Conservation (phyloP, 345 rosid genomes). For the Euphorbia tirucalli region DNA sequence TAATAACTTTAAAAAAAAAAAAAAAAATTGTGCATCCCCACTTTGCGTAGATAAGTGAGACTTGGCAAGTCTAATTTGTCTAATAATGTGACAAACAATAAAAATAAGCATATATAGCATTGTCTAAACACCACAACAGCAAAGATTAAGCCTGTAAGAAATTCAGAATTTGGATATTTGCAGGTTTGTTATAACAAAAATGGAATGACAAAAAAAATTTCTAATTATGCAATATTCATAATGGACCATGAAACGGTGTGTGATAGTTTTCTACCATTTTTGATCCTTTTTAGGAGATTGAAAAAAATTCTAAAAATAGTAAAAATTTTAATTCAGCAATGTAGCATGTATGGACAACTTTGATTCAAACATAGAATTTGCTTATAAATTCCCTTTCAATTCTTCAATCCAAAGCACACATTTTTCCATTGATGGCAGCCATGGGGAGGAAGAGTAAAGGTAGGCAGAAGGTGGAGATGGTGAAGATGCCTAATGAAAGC, state of each 20-base stretch:
- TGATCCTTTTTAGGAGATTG: not conserved
- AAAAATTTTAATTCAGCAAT: slow-evolving; percentile 14
- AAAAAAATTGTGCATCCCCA: not conserved
- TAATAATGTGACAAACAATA: not conserved
- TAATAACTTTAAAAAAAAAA: not conserved
- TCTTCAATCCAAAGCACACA: not conserved
- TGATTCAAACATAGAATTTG: not conserved
- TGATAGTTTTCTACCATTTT: slow-evolving; percentile 12
- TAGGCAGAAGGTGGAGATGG: slow-evolving; percentile 31
- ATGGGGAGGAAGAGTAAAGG: slow-evolving; percentile 24
- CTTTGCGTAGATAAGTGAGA: not conserved
- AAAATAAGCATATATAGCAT: not conserved
- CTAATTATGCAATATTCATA: not conserved
- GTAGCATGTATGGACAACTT: slow-evolving; percentile 7
- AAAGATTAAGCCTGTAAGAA: not conserved
- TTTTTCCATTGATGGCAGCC: no score
- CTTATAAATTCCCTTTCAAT: slow-evolving; percentile 7
- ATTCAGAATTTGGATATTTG: no score
- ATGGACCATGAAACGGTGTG: not conserved
- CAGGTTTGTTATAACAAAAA: no score
- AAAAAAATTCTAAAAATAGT: slow-evolving; percentile 16
- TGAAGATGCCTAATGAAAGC: slow-evolving; percentile 29
- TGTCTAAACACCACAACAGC: not conserved
- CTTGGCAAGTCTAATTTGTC: not conserved
- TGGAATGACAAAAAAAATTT: no score